A percentile compares a stretch with the other conserved stretches of the same genome.
phyloP scores from a whole-genome alignment of 345 rosid species.

The Citrus trifoliata region DNA sequence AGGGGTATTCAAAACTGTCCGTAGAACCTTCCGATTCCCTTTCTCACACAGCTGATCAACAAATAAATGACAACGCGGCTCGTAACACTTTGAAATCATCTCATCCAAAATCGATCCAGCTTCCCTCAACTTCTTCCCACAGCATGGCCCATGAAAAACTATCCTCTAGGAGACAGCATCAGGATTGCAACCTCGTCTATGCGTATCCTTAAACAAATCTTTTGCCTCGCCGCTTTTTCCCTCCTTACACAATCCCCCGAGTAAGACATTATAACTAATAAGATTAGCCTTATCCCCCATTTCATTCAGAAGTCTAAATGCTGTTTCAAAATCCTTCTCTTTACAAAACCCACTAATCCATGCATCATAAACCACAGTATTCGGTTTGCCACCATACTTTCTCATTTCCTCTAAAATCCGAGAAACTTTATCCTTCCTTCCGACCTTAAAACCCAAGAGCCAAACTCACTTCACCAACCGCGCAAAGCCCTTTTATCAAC shows the following conservation, averaged over 20 bases:
- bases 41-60: constrained; percentile 40
- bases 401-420: constrained; percentile 57
- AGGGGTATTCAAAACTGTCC: constrained; percentile 36
- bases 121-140: constrained; percentile 42
- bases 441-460: constrained; percentile 55
- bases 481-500: constrained; percentile 56
- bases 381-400: constrained; percentile 45
- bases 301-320: constrained; percentile 47
- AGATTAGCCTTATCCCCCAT: constrained; percentile 62
- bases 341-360: constrained; percentile 52
- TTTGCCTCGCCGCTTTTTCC: constrained; percentile 54
- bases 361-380: constrained; percentile 59
- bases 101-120: constrained; percentile 64
- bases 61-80: constrained; percentile 39
- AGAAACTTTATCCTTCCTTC: constrained; percentile 50
- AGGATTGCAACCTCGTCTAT: constrained; percentile 61
- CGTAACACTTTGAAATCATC: constrained; percentile 72
- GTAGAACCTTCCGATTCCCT: constrained; percentile 35
- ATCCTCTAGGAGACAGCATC: constrained; percentile 75
- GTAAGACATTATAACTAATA: constrained; percentile 60
- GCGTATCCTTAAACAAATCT: constrained; percentile 82
- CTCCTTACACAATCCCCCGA: constrained; percentile 49
- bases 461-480: constrained; percentile 36
- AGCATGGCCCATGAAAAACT: constrained; percentile 62
- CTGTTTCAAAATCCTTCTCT: constrained; percentile 50